A percentile compares a stretch with the other conserved stretches of the same genome.
Conservation (phyloP, 257 asterid genomes). For the Cinchona pubescens region DNA sequence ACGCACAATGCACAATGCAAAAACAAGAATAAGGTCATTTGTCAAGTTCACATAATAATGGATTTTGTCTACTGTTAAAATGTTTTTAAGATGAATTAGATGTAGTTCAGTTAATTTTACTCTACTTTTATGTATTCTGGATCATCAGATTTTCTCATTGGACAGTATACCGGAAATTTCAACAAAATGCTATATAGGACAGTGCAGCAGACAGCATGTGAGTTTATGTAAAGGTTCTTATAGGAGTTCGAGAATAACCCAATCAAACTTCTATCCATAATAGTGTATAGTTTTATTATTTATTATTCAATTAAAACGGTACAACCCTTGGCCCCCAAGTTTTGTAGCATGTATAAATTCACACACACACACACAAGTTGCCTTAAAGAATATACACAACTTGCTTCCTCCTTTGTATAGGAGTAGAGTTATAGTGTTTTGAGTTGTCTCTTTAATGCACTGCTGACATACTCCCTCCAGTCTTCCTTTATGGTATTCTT, state of each 20-base stretch:
- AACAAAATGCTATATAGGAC: neutral
- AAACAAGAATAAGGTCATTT: neutral
- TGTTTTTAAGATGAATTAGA: neutral
- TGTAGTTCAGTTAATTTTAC: neutral
- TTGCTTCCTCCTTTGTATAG: neutral
- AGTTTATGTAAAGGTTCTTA: neutral
- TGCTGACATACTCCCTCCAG: neutral
- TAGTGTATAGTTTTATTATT: neutral
- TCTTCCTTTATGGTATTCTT: neutral
- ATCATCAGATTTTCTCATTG: too few species aligned
- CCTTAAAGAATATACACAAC: too few species aligned
- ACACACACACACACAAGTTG: neutral
- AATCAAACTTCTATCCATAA: too few species aligned
- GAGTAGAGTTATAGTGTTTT: too few species aligned
- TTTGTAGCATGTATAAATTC: neutral
- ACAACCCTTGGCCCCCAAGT: neutral
- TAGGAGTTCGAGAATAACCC: too few species aligned
- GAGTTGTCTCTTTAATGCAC: neutral
- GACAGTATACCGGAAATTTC: neutral
- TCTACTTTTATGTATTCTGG: neutral
- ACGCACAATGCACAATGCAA: too few species aligned
- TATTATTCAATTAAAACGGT: neutral
- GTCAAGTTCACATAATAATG: neutral
- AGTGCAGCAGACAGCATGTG: neutral
- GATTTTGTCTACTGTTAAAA: neutral